Evolutionary conservation across 2,329 filamentous ascomycete genomes (phyloP).

Genomic region (Alternaria ventricosa): DNA sequence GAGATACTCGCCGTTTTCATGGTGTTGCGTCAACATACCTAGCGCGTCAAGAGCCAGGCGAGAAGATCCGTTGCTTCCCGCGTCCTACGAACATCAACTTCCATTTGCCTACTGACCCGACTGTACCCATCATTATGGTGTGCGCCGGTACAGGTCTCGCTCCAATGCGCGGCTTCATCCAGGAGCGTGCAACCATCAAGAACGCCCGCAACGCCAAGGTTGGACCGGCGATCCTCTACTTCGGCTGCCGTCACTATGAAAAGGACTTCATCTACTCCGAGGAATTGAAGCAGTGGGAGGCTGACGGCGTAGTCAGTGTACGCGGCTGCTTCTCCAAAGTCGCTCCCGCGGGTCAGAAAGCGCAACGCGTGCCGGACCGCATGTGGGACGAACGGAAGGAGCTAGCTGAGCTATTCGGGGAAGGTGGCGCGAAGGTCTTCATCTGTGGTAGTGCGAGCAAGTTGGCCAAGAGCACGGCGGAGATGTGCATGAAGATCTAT

Average conservation of each 20-base stretch:
- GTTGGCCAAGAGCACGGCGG: constrained; percentile 48
- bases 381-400: constrained; percentile 55
- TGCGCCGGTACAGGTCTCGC: constrained; percentile 40
- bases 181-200: constrained; percentile 38
- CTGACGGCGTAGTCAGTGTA: constrained; percentile 9
- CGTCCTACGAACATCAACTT: constrained; percentile 13
- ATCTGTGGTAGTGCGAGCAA: constrained; percentile 65
- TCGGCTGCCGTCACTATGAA: constrained; percentile 63
- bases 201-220: constrained; percentile 46
- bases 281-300: constrained; percentile 54
- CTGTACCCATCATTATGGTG: constrained; percentile 57
- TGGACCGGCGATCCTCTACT: constrained; percentile 66
- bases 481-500: constrained; percentile 35
- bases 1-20: constrained; percentile 4
- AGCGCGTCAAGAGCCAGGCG: constrained; percentile 4
- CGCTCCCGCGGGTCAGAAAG: constrained; percentile 67
- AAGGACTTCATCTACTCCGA: constrained; percentile 66
- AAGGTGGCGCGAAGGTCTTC: constrained; percentile 61
- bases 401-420: constrained; percentile 50
- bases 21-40: constrained; percentile 10
- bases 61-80: constrained; percentile 12
- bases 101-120: constrained; percentile 34
- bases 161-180: constrained; percentile 42
- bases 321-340: constrained; percentile 59
- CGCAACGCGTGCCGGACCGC: constrained; percentile 57